phyloP scores from a whole-genome alignment of 1,284 basidiomycete genomes.

The Mycosarcoma mackinlayi region DNA sequence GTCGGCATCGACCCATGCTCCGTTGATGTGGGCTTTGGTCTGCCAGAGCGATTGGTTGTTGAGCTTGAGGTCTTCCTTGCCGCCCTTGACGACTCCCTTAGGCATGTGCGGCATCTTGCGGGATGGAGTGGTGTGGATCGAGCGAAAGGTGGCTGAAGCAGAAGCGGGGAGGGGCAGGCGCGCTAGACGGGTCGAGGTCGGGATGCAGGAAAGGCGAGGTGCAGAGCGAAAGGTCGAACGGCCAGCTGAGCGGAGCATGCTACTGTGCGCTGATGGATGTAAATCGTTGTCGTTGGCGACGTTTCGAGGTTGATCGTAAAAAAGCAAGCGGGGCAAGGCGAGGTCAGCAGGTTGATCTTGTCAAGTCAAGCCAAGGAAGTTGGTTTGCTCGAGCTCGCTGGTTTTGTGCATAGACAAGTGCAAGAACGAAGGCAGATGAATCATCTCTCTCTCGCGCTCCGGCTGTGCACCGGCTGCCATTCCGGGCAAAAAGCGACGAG shows the following conservation, averaged over 20 bases:
- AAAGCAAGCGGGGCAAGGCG: neutral
- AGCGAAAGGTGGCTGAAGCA: neutral
- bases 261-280: conserved; percentile 11
- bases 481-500: too few relatives aligned
- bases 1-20: conserved; percentile 57
- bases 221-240: conserved; percentile 16
- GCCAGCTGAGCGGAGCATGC: conserved; percentile 42
- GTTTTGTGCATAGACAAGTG: too few relatives aligned
- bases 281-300: neutral
- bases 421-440: too few relatives aligned
- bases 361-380: too few relatives aligned
- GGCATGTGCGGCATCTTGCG: conserved; percentile 65
- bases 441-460: too few relatives aligned
- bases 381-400: too few relatives aligned
- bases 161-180: neutral
- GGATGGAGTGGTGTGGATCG: conserved; percentile 15
- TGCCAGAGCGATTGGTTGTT: conserved; percentile 54
- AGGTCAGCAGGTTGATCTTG: neutral
- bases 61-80: conserved; percentile 62
- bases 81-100: conserved; percentile 61
- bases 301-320: neutral
- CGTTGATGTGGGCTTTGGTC: conserved; percentile 61
- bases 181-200: conserved; percentile 2
- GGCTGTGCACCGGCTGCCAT: too few relatives aligned
- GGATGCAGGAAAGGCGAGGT: conserved; percentile 10